These are phyloP conservation scores for Starmera quercuum DNA, from an alignment of 805 yeast genomes.

Conservation along the genomic window DNA sequence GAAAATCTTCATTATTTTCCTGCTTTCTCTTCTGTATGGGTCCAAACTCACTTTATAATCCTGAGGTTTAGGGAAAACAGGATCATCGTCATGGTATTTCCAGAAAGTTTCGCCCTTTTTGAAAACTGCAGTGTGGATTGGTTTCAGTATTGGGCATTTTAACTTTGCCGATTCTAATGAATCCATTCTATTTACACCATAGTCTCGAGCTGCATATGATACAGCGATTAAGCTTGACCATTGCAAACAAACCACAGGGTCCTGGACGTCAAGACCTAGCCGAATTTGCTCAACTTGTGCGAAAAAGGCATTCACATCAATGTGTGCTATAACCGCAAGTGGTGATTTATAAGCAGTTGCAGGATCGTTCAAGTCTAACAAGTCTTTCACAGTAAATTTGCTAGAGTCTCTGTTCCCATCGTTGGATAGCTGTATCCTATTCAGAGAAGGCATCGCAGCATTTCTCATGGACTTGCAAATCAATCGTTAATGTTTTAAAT, in stretches of 20 bases:
- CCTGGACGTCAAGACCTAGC: slow-evolving; percentile 51
- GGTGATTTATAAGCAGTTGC: slow-evolving; percentile 52
- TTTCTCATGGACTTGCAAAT: no score
- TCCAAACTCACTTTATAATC: slow-evolving; percentile 82
- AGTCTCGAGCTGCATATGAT: slow-evolving; percentile 80
- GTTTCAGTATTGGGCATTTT: slow-evolving; percentile 69
- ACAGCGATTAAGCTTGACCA: slow-evolving; percentile 91
- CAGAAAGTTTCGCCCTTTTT: slow-evolving; percentile 79
- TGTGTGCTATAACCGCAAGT: slow-evolving; percentile 71
- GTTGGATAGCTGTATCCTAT: no score
- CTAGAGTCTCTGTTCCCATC: neutral
- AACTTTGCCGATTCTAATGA: slow-evolving; percentile 54
- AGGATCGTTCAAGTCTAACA: slow-evolving; percentile 39
- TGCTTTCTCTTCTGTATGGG: slow-evolving; percentile 82
- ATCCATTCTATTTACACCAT: slow-evolving; percentile 77
- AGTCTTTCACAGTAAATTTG: slow-evolving; percentile 38
- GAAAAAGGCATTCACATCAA: slow-evolving; percentile 92
- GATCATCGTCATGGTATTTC: slow-evolving; percentile 54
- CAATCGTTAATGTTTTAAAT: no score
- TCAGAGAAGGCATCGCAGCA: no score
- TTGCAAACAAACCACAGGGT: slow-evolving; percentile 91
- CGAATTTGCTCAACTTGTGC: slow-evolving; percentile 90
- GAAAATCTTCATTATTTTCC: slow-evolving; percentile 67
- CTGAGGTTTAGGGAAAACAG: slow-evolving; percentile 48
- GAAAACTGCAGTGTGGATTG: slow-evolving; percentile 92